A percentile compares a stretch with the other conserved stretches of the same genome.
Conservation (phyloP, 2,329 filamentous ascomycete species). For the Aspergillus caelatus region DNA sequence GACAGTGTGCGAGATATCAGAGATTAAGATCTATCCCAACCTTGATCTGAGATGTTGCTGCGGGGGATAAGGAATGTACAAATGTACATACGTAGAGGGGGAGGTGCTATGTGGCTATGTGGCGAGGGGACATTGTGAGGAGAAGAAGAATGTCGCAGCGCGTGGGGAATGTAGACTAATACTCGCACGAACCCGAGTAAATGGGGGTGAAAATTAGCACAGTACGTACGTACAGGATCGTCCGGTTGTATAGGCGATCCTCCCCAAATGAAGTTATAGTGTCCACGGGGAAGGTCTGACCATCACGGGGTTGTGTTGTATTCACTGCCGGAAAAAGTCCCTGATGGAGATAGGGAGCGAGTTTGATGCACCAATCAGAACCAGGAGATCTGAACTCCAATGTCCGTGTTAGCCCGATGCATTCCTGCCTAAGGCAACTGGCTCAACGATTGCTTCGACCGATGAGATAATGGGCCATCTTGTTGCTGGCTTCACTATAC, state of each 20-base stretch:
- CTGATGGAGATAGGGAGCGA: neutral
- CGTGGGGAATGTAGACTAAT: neutral
- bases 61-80: slow-evolving; percentile 1
- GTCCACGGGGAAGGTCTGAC: neutral
- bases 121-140: neutral
- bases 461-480: neutral
- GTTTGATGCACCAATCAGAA: neutral
- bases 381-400: neutral
- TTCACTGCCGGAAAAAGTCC: neutral
- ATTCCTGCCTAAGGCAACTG: neutral
- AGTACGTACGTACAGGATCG: neutral
- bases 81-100: neutral
- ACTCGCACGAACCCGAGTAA: neutral
- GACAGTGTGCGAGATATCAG: neutral
- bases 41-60: neutral
- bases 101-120: neutral
- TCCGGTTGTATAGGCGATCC: neutral
- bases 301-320: neutral
- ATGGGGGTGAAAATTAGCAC: neutral
- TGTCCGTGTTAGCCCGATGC: neutral
- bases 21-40: neutral
- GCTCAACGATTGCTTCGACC: neutral
- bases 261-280: neutral
- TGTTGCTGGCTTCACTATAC: neutral
- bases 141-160: slow-evolving; percentile 2